Percentiles rank a stretch among this genome's conserved stretches.
Conservation (phyloP, 2,329 filamentous ascomycete genomes). For the Talaromyces pinophilus region DNA sequence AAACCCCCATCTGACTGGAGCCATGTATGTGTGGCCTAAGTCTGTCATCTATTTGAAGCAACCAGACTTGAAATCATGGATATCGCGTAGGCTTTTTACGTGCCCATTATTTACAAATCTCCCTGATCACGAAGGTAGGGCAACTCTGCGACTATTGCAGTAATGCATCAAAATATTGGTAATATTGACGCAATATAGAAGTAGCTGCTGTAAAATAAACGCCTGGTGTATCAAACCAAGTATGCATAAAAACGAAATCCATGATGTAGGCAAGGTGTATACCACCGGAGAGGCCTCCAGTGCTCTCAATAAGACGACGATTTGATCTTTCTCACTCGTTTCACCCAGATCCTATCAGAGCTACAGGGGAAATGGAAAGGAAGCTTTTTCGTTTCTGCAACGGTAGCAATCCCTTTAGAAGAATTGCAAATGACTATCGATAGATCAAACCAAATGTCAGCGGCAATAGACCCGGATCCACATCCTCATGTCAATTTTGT, state of each 20-base stretch:
- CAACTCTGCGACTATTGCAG: not conserved
- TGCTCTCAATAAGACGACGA: too few relatives aligned
- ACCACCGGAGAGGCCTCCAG: too few relatives aligned
- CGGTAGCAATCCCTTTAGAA: not conserved
- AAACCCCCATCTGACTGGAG: not conserved
- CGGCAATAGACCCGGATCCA: not conserved
- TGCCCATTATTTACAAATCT: not conserved
- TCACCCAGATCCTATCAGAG: not conserved
- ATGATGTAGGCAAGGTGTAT: not conserved
- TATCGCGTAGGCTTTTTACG: not conserved
- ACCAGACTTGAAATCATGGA: not conserved
- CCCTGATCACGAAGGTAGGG: not conserved
- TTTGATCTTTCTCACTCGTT: too few relatives aligned
- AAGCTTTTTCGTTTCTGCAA: not conserved
- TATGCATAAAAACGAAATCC: not conserved
- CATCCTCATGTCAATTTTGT: not conserved
- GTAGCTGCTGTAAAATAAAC: not conserved
- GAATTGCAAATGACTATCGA: not conserved
- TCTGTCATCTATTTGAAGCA: not conserved
- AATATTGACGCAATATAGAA: not conserved
- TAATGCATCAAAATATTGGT: not conserved
- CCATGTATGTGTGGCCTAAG: not conserved
- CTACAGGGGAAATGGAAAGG: not conserved
- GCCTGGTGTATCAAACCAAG: not conserved
- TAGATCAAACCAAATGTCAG: not conserved